Percentiles rank a stretch among this genome's conserved stretches.
These are phyloP conservation scores for Aphanoascus verrucosus DNA, from an alignment of 2,329 filamentous ascomycete species.

Conservation along the genomic window DNA sequence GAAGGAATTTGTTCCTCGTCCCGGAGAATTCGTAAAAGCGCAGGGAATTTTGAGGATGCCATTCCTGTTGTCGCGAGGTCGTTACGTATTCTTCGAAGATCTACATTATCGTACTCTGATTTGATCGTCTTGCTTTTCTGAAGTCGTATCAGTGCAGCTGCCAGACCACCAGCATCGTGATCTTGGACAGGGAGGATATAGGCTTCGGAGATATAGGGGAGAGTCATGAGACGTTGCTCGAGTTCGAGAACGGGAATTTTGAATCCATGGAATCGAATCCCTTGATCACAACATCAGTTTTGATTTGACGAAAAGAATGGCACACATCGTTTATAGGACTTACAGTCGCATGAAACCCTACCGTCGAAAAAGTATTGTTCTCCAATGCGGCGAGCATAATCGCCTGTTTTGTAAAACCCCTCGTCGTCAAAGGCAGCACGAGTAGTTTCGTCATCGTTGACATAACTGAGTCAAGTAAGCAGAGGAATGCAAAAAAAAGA, in stretches of 20 bases:
- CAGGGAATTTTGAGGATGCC: slow-evolving; percentile 10
- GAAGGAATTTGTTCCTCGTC: slow-evolving; percentile 10
- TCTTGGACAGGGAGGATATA: slow-evolving; percentile 14
- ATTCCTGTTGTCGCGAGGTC: slow-evolving; percentile 10
- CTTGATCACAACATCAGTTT: not conserved
- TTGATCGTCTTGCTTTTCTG: not conserved
- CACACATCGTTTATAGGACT: not conserved
- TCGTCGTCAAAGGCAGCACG: slow-evolving; percentile 13
- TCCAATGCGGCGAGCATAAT: slow-evolving; percentile 13
- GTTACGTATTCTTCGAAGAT: slow-evolving; percentile 10
- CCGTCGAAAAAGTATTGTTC: slow-evolving; percentile 17
- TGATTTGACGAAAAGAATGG: not conserved
- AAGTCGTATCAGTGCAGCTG: slow-evolving; percentile 10
- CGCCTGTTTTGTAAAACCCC: slow-evolving; percentile 19
- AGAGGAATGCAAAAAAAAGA: not conserved
- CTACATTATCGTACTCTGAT: not conserved
- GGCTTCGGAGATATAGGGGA: slow-evolving; percentile 17
- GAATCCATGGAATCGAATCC: slow-evolving; percentile 11
- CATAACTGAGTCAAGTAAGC: slow-evolving; percentile 9
- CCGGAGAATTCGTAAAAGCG: slow-evolving; percentile 13
- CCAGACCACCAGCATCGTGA: slow-evolving; percentile 3
- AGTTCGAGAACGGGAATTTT: slow-evolving; percentile 15
- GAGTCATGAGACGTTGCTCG: slow-evolving; percentile 14
- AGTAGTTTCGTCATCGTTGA: slow-evolving; percentile 11
- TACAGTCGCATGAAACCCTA: slow-evolving; percentile 17